phyloP scores from a whole-genome alignment of 768 basidiomycete genomes.

The Lactifluus volemus region DNA sequence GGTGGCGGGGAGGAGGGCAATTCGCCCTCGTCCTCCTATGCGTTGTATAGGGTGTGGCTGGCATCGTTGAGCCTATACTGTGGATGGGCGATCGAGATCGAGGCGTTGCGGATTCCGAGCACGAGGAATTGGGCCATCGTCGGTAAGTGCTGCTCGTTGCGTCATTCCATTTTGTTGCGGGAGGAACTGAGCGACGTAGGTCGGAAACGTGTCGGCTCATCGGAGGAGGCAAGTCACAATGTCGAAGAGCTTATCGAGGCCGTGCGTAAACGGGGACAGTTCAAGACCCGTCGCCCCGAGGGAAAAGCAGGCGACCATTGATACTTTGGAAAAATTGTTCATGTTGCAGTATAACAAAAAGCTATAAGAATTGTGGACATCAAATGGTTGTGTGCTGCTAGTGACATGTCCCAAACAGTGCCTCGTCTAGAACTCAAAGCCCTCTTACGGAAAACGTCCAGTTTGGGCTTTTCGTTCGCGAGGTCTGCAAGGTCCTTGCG shows the following conservation, averaged over 20 bases:
- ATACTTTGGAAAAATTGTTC: background rate
- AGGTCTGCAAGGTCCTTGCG: constrained; percentile 75
- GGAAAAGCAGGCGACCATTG: constrained; percentile 45
- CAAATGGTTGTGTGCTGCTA: background rate
- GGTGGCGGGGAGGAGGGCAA: constrained; percentile 34
- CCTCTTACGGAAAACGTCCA: constrained; percentile 74
- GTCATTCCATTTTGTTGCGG: background rate
- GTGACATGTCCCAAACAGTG: background rate
- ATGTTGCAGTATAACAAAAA: background rate
- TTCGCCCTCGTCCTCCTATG: constrained; percentile 40
- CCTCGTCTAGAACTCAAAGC: constrained; percentile 70
- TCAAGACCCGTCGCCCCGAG: constrained; percentile 65
- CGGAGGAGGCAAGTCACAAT: constrained; percentile 32
- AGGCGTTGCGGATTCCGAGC: constrained; percentile 82
- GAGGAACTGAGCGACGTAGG: constrained; percentile 18
- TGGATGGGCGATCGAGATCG: constrained; percentile 85
- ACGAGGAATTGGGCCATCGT: constrained; percentile 91
- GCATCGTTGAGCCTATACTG: constrained; percentile 60
- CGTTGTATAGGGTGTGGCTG: constrained; percentile 81
- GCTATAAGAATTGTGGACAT: background rate
- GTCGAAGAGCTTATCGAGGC: constrained; percentile 44
- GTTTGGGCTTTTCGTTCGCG: constrained; percentile 52
- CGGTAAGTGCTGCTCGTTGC: constrained; percentile 36
- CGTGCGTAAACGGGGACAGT: constrained; percentile 55
- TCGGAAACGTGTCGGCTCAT: constrained; percentile 27